Base-by-base conservation (phyloP, 495 filamentous ascomycete species). In the Neurospora africana region DNA sequence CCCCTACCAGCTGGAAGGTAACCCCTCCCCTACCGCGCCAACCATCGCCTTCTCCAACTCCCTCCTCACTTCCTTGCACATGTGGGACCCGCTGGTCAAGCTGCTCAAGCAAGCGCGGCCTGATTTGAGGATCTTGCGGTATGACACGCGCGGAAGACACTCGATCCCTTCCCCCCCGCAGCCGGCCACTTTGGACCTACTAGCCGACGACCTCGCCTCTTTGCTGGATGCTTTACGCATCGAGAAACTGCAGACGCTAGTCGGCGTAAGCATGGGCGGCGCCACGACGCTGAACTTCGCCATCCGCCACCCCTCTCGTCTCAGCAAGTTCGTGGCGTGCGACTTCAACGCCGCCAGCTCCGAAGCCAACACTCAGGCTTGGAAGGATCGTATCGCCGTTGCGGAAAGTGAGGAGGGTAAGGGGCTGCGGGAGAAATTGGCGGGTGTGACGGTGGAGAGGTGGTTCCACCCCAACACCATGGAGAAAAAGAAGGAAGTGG, bases 251-350 rank as follows among this genome's bases (percentile, higher is more conserved):
- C 85, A 87, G 68, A 82, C 85, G 0, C 76, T 93, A 6, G 84
- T 94, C 69, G 92, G 92, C 40, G 92, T 95, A 23, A 89, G 86
- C 39, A 89, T 94, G 79, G 92, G 92, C 73, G 92, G 92, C 58
- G 90, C 90, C 15, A 94, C 92, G 5, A 84, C 88, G 1, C 84
- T 95, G 61, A 90, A 91, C 74, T 88, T 89, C 69, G 88, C 91
- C 2, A 85, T 94, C 30, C 86, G 85, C 33, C 86, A 92, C 75
- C 91, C 91, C 0, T 73, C 81, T 0, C 82, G 86, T 41, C 76
- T 94, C n/a, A n/a, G 5, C 82, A 72, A 82, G 8, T 91, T 94
- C 80, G 83, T 94, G 41, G 85, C 90, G 11, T 94, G 92, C 81
- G 92, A 94, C 80, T 94, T 92, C 76, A 93, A 91, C 79, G 86